These are phyloP conservation scores for Thermothielavioides terrestris DNA, from an alignment of 495 filamentous ascomycete genomes.

Conservation along the genomic window DNA sequence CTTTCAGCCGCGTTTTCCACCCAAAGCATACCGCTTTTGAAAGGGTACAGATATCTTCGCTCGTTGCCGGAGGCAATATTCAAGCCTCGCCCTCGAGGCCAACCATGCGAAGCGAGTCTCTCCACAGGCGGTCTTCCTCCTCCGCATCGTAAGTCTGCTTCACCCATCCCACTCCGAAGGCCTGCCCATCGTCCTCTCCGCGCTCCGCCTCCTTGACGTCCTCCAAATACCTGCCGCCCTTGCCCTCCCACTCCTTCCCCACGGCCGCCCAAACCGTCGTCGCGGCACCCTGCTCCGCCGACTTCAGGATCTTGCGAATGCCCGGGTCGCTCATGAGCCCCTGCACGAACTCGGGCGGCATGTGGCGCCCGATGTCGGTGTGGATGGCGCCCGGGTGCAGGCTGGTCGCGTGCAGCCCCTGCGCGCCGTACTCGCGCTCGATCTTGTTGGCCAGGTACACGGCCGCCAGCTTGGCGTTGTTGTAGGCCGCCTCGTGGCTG, in stretches of 20 bases:
- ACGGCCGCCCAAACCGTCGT: conserved; percentile 43
- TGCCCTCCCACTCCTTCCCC: conserved; percentile 29
- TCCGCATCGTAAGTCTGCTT: too few species aligned
- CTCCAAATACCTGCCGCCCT: conserved; percentile 40
- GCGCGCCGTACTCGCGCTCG: conserved; percentile 15
- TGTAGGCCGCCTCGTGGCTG: conserved; percentile 34
- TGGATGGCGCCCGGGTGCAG: conserved; percentile 21
- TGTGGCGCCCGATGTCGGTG: conserved; percentile 19
- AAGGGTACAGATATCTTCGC: too few species aligned
- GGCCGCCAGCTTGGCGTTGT: conserved; percentile 45
- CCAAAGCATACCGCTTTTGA: too few species aligned
- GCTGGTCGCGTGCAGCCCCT: conserved; percentile 13
- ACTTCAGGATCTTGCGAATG: conserved; percentile 27
- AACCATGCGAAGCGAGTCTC: too few species aligned
- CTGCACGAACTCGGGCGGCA: conserved; percentile 2
- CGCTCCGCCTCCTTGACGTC: conserved; percentile 7
- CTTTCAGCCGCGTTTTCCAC: too few species aligned
- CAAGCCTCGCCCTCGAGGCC: too few species aligned
- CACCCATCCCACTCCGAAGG: too few species aligned
- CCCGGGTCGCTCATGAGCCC: conserved; percentile 10
- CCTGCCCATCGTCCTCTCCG: too few species aligned
- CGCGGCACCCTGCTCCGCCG: conserved; percentile 41
- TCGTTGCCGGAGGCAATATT: too few species aligned
- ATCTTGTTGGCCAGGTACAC: conserved; percentile 27
- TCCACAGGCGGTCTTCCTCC: too few species aligned